Percentiles rank a stretch among this genome's conserved stretches.
phyloP scores from a whole-genome alignment of 169 alveolate genomes.

The Eimeria acervulina region DNA sequence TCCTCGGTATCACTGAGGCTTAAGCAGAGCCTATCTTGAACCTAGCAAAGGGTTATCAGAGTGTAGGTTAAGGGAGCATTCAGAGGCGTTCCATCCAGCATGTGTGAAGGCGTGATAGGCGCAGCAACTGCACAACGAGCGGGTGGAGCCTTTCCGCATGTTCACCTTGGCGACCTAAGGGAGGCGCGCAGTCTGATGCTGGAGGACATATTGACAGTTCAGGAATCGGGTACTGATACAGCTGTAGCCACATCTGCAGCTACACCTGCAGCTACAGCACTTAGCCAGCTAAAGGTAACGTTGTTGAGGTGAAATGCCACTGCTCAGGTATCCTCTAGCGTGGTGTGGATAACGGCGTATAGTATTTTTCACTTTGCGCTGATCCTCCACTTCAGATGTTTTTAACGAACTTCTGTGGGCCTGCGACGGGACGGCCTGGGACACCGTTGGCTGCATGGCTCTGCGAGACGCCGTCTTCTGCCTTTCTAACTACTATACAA shows the following conservation, averaged over 20 bases:
- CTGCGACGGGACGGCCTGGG: conserved; percentile 72
- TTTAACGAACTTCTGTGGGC: conserved; percentile 81
- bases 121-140: not conserved
- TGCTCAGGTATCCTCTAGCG: not conserved
- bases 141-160: not conserved
- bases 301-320: not conserved
- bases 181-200: conserved; percentile 52
- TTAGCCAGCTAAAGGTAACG: not conserved
- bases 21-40: not conserved
- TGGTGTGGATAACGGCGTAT: not conserved
- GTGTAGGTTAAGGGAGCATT: not conserved
- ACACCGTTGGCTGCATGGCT: conserved; percentile 69
- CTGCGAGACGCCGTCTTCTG: conserved; percentile 80
- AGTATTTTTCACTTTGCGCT: not conserved
- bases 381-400: conserved; percentile 37
- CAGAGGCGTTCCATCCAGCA: not conserved
- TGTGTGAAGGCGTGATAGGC: conserved; percentile 51
- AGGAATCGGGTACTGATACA: conserved; percentile 46
- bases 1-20: not conserved
- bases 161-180: conserved; percentile 67
- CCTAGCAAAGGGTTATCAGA: not conserved
- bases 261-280: conserved; percentile 11
- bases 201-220: conserved; percentile 75
- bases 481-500: conserved; percentile 61
- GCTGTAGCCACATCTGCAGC: not conserved